A percentile compares a stretch with the other conserved stretches of the same genome.
Conservation (phyloP, 2,329 filamentous ascomycete genomes). For the Sporothrix brunneoviolacea region DNA sequence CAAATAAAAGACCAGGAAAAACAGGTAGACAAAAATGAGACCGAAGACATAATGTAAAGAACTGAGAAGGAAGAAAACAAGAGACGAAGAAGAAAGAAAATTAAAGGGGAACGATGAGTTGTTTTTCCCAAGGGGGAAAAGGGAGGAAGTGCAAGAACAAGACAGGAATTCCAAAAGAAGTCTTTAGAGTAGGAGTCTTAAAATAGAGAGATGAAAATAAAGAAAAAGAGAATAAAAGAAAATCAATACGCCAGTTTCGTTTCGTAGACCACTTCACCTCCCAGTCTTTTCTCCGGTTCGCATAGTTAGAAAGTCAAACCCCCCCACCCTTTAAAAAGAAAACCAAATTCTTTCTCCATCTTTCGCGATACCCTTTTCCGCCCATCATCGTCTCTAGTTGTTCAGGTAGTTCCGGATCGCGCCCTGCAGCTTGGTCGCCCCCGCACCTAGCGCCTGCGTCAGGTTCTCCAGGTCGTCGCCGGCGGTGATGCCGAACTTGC, state of each 20-base stretch:
- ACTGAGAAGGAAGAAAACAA: background rate
- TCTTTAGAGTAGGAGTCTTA: background rate
- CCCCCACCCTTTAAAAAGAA: no score
- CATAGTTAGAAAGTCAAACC: no score
- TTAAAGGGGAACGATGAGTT: background rate
- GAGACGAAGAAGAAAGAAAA: background rate
- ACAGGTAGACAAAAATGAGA: background rate
- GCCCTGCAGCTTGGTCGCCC: slow-evolving; percentile 76
- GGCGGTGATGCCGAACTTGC: slow-evolving; percentile 90
- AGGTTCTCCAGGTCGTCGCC: slow-evolving; percentile 94
- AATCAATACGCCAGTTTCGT: background rate
- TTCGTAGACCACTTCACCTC: slow-evolving; percentile 1
- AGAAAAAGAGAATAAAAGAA: background rate
- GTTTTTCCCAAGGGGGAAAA: no score
- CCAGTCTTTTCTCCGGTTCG: background rate
- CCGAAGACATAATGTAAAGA: background rate
- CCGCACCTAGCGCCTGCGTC: slow-evolving; percentile 74
- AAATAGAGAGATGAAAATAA: background rate
- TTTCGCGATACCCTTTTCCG: no score
- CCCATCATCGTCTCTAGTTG: slow-evolving; percentile 35
- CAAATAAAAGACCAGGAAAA: no score
- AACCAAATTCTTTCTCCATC: no score
- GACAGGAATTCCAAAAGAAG: no score
- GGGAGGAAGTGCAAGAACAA: background rate
- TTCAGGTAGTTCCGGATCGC: slow-evolving; percentile 59